Conservation (phyloP, 2,329 filamentous ascomycete genomes). For the Emergomyces africanus region DNA sequence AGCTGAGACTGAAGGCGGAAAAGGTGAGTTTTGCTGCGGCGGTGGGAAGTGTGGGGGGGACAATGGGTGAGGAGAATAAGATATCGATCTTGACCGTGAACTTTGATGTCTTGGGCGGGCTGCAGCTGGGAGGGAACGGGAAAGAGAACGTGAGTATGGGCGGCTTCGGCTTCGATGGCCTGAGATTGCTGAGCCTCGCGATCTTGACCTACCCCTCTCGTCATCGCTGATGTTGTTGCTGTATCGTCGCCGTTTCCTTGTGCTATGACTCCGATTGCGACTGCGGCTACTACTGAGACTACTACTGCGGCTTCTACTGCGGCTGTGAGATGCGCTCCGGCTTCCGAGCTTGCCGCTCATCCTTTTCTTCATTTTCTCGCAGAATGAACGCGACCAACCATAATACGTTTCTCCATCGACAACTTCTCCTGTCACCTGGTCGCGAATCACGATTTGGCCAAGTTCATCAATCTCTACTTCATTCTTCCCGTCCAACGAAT, state of each 20-base stretch:
- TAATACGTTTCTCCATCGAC: slow-evolving; percentile 65
- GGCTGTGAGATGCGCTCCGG: slow-evolving; percentile 33
- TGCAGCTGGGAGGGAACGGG: slow-evolving; percentile 17
- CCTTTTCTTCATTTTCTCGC: slow-evolving; percentile 59
- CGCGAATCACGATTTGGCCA: slow-evolving; percentile 53
- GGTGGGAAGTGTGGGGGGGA: slow-evolving; percentile 12
- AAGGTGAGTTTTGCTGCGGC: slow-evolving; percentile 8
- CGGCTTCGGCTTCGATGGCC: slow-evolving; percentile 10
- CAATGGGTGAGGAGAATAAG: slow-evolving; percentile 21
- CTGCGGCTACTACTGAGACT: slow-evolving; percentile 10
- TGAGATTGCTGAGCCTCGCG: slow-evolving; percentile 20
- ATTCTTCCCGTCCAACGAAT: slow-evolving; percentile 36
- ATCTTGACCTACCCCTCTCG: slow-evolving; percentile 18
- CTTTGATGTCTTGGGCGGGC: slow-evolving; percentile 14
- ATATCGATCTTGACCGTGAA: slow-evolving; percentile 18
- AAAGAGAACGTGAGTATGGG: slow-evolving; percentile 17
- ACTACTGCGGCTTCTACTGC: slow-evolving; percentile 19
- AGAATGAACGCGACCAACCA: slow-evolving; percentile 73
- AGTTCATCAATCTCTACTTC: slow-evolving; percentile 59
- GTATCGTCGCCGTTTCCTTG: slow-evolving; percentile 26
- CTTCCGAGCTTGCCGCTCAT: slow-evolving; percentile 17
- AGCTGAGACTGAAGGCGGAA: slow-evolving; percentile 1
- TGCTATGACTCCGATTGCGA: slow-evolving; percentile 35
- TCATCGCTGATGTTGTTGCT: slow-evolving; percentile 24
- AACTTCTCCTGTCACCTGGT: slow-evolving; percentile 54